These are phyloP conservation scores for Suillus hirtellus DNA, from an alignment of 768 basidiomycete species.

Conservation along the genomic window DNA sequence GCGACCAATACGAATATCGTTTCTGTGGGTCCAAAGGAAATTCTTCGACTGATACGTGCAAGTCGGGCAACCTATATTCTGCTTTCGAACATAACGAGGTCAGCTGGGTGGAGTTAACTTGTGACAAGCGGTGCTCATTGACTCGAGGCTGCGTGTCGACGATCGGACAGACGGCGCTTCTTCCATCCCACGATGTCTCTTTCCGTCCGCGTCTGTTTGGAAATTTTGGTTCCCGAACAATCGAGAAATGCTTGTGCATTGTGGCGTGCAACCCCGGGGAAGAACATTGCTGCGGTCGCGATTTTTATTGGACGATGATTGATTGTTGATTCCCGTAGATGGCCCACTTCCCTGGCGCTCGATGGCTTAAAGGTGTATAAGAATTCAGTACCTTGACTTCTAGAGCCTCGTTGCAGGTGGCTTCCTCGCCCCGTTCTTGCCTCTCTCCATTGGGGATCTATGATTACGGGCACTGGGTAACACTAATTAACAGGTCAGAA, in stretches of 20 bases:
- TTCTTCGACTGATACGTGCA: not conserved
- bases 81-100: not conserved
- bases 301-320: not conserved
- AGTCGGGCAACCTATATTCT: not conserved
- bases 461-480: not conserved
- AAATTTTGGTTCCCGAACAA: not conserved
- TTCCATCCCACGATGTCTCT: not conserved
- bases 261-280: not conserved
- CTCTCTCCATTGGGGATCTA: not conserved
- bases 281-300: not conserved
- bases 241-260: not conserved
- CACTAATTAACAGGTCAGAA: not conserved
- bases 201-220: not conserved
- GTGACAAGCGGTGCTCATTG: not conserved
- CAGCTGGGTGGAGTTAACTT: slow-evolving; percentile 1
- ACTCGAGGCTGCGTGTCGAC: not conserved
- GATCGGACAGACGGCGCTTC: not conserved
- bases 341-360: not conserved
- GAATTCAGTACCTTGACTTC: not conserved
- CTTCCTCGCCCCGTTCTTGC: too few species aligned
- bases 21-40: not conserved
- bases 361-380: not conserved
- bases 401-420: not conserved
- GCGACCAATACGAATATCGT: not conserved
- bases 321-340: not conserved